These are phyloP conservation scores for Orbilia brochopaga DNA, from an alignment of 2,329 filamentous ascomycete genomes.

Conservation along the genomic window DNA sequence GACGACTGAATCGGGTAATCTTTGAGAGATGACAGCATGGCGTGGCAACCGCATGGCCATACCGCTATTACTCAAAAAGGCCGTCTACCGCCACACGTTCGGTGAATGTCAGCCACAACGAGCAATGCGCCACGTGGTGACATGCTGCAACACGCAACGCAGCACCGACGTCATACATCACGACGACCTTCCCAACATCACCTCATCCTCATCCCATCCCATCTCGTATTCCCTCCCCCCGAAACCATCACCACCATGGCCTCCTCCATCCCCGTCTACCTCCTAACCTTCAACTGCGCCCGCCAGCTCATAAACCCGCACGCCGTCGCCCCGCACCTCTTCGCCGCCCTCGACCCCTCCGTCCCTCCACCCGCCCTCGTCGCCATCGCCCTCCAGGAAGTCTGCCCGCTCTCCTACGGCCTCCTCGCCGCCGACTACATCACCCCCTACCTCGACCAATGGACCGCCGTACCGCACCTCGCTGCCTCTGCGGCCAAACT, in stretches of 20 bases:
- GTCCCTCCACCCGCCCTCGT: slow-evolving; percentile 70
- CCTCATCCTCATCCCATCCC: slow-evolving; percentile 80
- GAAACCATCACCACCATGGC: slow-evolving; percentile 64
- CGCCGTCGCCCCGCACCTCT: slow-evolving; percentile 65
- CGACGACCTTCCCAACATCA: slow-evolving; percentile 60
- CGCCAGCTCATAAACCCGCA: slow-evolving; percentile 30
- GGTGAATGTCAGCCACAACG: no score
- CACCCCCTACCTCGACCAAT: slow-evolving; percentile 74
- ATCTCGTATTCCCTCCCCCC: slow-evolving; percentile 82
- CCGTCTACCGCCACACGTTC: neutral
- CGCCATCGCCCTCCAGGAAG: slow-evolving; percentile 78
- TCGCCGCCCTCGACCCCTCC: slow-evolving; percentile 64
- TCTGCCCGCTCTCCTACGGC: slow-evolving; percentile 80
- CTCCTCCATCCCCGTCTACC: slow-evolving; percentile 52
- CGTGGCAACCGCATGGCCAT: no score
- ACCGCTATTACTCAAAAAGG: neutral
- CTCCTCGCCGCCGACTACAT: slow-evolving; percentile 86
- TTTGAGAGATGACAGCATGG: no score
- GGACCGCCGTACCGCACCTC: slow-evolving; percentile 73
- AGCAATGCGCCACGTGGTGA: no score
- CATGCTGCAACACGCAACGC: slow-evolving; percentile 1
- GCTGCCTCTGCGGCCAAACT: slow-evolving; percentile 60
- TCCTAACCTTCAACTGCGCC: slow-evolving; percentile 48
- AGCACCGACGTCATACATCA: slow-evolving; percentile 50
- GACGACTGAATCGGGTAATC: no score